Evolutionary conservation across 768 basidiomycete species (phyloP).

Genomic region (Leccinum ochraceum): DNA sequence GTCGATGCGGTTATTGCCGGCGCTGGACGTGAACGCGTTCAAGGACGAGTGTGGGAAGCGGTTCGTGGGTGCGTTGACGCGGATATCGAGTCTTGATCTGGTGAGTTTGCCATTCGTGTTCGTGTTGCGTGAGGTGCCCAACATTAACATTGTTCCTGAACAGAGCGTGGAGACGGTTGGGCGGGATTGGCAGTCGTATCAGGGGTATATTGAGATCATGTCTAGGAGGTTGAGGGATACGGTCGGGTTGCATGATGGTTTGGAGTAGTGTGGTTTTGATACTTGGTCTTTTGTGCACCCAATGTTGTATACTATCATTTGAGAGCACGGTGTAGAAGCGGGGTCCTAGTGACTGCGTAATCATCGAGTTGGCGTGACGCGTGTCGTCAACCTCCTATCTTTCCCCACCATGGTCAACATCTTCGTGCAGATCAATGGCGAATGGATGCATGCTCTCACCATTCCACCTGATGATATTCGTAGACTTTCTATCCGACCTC

Average conservation of each 20-base stretch:
- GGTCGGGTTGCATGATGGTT: slow-evolving; percentile 52
- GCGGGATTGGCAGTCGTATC: slow-evolving; percentile 60
- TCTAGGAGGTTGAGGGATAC: slow-evolving; percentile 66
- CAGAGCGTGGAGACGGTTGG: slow-evolving; percentile 48
- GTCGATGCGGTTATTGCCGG: slow-evolving; percentile 56
- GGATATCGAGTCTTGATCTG: slow-evolving; percentile 53
- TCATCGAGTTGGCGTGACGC: no score
- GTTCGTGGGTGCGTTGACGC: slow-evolving; percentile 55
- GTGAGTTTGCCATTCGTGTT: slow-evolving; percentile 34
- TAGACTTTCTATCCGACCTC: neutral
- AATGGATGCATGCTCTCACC: neutral
- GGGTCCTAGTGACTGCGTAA: no score
- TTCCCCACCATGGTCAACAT: neutral
- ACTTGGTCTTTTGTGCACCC: no score
- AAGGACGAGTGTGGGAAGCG: slow-evolving; percentile 54
- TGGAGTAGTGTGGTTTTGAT: slow-evolving; percentile 11
- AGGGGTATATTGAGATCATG: slow-evolving; percentile 78
- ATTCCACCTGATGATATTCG: neutral
- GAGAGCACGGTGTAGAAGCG: no score
- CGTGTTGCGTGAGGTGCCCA: neutral
- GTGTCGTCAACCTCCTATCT: no score
- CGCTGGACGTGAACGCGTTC: slow-evolving; percentile 60
- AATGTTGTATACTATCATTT: no score
- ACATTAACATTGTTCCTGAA: neutral
- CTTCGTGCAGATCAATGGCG: neutral